Evolutionary conservation across 768 basidiomycete species (phyloP).

Genomic region (Rhodotorula kratochvilovae): DNA sequence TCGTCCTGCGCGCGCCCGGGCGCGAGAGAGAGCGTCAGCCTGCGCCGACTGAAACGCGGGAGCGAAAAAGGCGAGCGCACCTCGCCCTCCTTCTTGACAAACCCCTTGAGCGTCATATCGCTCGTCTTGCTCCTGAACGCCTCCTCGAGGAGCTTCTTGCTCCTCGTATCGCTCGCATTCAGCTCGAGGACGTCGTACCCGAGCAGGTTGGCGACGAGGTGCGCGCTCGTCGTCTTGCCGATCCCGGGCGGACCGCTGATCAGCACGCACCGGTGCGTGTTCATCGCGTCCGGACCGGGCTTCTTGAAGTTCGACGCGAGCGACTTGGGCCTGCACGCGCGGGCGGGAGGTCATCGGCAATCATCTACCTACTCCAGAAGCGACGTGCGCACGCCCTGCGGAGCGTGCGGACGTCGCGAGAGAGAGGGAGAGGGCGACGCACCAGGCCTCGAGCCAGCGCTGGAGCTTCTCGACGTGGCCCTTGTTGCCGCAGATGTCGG

Average conservation of each 20-base stretch:
- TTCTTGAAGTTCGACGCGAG: conserved; percentile 79
- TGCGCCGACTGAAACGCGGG: too few relatives aligned
- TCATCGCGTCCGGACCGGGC: conserved; percentile 85
- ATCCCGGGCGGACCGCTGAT: conserved; percentile 94
- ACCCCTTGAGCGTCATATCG: conserved; percentile 82
- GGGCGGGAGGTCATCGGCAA: too few relatives aligned
- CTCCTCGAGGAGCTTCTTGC: conserved; percentile 86
- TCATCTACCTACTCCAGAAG: too few relatives aligned
- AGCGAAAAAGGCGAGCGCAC: background rate
- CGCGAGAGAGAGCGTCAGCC: too few relatives aligned
- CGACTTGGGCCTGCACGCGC: conserved; percentile 63
- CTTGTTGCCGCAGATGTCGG: conserved; percentile 95
- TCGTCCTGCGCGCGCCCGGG: conserved; percentile 57
- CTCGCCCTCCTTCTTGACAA: conserved; percentile 51
- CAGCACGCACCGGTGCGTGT: conserved; percentile 76
- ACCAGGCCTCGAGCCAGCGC: conserved; percentile 86
- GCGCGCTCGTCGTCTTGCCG: conserved; percentile 94
- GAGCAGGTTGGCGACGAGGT: conserved; percentile 80
- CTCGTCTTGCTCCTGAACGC: conserved; percentile 63
- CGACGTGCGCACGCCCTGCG: too few relatives aligned
- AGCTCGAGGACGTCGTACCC: conserved; percentile 91
- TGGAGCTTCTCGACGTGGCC: conserved; percentile 80
- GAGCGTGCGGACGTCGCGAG: background rate
- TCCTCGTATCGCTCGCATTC: conserved; percentile 91
- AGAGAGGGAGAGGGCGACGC: conserved; percentile 38